phyloP scores from a whole-genome alignment of 805 yeast species.

The Yueomyces sp. region DNA sequence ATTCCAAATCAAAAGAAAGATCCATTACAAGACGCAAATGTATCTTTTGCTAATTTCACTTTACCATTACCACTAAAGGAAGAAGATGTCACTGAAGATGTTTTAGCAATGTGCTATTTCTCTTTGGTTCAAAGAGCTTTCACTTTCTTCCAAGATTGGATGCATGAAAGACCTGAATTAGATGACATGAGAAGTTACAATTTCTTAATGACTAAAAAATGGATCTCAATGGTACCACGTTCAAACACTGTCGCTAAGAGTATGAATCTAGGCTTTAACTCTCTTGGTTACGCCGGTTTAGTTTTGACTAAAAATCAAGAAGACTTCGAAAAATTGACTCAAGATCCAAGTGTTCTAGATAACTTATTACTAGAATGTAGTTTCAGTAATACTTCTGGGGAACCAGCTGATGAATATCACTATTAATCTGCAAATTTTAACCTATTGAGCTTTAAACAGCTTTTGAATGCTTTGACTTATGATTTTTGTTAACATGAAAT shows the following conservation, averaged over 20 bases:
- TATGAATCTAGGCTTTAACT: constrained; percentile 47
- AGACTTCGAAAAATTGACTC: constrained; percentile 33
- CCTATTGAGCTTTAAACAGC: not conserved
- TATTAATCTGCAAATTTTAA: constrained; percentile 25
- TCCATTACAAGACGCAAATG: constrained; percentile 46
- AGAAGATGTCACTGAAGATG: constrained; percentile 38
- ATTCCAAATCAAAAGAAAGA: constrained; percentile 41
- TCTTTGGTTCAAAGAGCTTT: constrained; percentile 59
- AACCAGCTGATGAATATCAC: constrained; percentile 43
- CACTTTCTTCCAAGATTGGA: constrained; percentile 47
- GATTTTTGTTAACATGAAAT: not conserved
- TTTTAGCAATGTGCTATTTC: constrained; percentile 55
- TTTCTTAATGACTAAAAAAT: constrained; percentile 64
- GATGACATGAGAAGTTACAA: constrained; percentile 49
- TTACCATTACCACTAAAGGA: constrained; percentile 43
- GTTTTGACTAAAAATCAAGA: constrained; percentile 60
- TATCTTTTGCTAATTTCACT: constrained; percentile 74
- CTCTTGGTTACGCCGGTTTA: constrained; percentile 72
- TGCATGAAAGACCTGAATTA: constrained; percentile 13
- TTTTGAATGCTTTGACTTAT: no score
- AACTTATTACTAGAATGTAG: constrained; percentile 54
- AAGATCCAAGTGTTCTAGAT: constrained; percentile 31
- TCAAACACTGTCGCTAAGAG: constrained; percentile 36
- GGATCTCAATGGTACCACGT: constrained; percentile 85
- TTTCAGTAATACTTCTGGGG: constrained; percentile 45